Evolutionary conservation across 352 stramenopile genomes (phyloP).

Genomic region (Achlya hypogyna): DNA sequence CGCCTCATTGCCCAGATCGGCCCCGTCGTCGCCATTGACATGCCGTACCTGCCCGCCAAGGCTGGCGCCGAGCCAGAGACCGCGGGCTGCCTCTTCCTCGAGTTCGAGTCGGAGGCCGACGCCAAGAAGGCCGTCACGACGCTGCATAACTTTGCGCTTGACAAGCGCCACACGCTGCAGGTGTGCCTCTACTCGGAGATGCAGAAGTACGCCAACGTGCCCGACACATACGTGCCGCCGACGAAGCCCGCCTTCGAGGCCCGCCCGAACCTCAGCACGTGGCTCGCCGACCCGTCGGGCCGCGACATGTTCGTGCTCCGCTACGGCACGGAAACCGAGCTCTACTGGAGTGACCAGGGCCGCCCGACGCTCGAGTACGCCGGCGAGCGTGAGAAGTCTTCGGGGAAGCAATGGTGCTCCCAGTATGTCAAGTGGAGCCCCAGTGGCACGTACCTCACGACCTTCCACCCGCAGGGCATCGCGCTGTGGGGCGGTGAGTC

Average conservation of each 20-base stretch:
- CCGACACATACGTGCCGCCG: constrained; percentile 66
- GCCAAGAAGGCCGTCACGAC: constrained; percentile 71
- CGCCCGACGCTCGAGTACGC: constrained; percentile 90
- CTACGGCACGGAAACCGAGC: constrained; percentile 92
- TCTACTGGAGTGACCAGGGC: constrained; percentile 93
- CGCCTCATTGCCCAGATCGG: constrained; percentile 83
- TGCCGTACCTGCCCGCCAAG: constrained; percentile 44
- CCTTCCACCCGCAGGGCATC: constrained; percentile 95
- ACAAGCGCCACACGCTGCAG: constrained; percentile 95
- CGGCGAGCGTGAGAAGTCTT: constrained; percentile 91
- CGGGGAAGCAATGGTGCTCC: constrained; percentile 96
- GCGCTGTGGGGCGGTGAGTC: constrained; percentile 95
- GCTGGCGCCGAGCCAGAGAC: constrained; percentile 33
- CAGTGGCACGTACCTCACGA: constrained; percentile 94
- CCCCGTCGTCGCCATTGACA: constrained; percentile 63
- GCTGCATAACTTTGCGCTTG: constrained; percentile 86
- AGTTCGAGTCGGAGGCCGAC: constrained; percentile 66
- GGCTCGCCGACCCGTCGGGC: constrained; percentile 86
- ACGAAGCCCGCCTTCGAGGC: constrained; percentile 83
- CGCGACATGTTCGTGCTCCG: constrained; percentile 94
- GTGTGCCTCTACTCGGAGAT: constrained; percentile 90
- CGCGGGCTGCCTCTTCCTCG: constrained; percentile 72
- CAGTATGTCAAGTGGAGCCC: constrained; percentile 97
- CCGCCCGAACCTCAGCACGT: constrained; percentile 88
- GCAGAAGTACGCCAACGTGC: constrained; percentile 62